Percentiles rank a stretch among this genome's conserved stretches.
These are phyloP conservation scores for Populus hybrid DNA, from an alignment of 441 rosid species.

Conservation along the genomic window DNA sequence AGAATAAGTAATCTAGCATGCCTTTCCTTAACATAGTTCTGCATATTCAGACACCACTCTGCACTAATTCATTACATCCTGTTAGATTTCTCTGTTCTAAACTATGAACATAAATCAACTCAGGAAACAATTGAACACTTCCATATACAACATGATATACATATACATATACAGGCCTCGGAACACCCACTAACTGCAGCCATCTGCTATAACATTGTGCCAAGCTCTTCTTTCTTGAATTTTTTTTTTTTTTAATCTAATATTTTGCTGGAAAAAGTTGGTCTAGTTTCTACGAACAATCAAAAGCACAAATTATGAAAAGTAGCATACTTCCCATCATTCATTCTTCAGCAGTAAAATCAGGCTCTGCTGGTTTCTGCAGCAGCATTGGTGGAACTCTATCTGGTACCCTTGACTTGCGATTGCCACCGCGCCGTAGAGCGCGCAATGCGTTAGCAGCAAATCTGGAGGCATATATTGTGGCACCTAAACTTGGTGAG, in stretches of 20 bases:
- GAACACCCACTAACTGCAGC: background rate
- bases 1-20: too few relatives aligned
- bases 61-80: background rate
- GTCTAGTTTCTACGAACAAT: background rate
- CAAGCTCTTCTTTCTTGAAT: background rate
- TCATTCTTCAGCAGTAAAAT: conserved; percentile 59
- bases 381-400: conserved; percentile 59
- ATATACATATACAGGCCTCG: background rate
- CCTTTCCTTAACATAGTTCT: background rate
- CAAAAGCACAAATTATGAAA: background rate
- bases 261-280: background rate
- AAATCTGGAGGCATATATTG: conserved; percentile 70
- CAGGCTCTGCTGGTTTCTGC: conserved; percentile 85
- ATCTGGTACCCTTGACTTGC: conserved; percentile 49
- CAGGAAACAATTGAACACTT: background rate
- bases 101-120: background rate
- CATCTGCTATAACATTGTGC: background rate
- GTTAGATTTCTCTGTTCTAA: background rate
- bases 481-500: conserved; percentile 74
- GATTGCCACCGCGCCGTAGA: conserved; percentile 39
- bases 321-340: conserved; percentile 9
- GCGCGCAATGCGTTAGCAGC: conserved; percentile 69
- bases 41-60: background rate
- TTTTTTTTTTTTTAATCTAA: background rate
- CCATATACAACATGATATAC: background rate